Conservation (phyloP, 208 protist species). For the Paratrypanosoma confusum region DNA sequence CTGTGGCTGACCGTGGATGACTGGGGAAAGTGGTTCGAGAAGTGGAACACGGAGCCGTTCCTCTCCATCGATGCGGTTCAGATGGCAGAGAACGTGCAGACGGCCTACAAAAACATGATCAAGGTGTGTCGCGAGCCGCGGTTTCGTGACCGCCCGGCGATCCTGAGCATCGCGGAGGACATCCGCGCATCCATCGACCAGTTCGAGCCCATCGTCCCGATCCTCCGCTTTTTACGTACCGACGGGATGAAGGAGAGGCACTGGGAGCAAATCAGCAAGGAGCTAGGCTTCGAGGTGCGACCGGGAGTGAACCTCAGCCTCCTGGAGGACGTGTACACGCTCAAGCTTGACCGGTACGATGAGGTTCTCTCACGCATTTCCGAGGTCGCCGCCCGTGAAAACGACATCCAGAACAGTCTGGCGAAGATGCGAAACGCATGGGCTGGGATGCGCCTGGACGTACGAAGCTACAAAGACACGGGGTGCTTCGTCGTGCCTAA, state of each 20-base stretch:
- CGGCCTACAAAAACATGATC: constrained; percentile 70
- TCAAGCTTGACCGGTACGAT: constrained; percentile 70
- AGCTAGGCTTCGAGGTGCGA: constrained; percentile 84
- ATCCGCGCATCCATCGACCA: constrained; percentile 87
- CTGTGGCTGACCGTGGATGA: constrained; percentile 91
- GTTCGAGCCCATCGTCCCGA: constrained; percentile 93
- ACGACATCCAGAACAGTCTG: constrained; percentile 90
- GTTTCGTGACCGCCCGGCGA: constrained; percentile 68
- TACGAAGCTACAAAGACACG: constrained; percentile 83
- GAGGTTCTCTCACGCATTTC: constrained; percentile 85
- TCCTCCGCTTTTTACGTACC: constrained; percentile 91
- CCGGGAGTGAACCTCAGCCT: constrained; percentile 79
- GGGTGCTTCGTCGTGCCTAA: constrained; percentile 89
- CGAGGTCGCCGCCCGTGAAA: constrained; percentile 93
- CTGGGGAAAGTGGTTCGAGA: constrained; percentile 66
- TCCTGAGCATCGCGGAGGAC: constrained; percentile 80
- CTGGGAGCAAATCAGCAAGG: constrained; percentile 90
- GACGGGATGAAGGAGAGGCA: constrained; percentile 94
- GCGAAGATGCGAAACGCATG: constrained; percentile 92
- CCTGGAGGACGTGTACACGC: constrained; percentile 68
- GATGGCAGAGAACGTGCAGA: constrained; percentile 83
- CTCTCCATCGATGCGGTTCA: constrained; percentile 75
- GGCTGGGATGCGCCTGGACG: constrained; percentile 74
- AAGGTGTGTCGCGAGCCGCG: constrained; percentile 68
- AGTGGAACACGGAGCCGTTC: constrained; percentile 83